Evolutionary conservation across 352 stramenopile genomes (phyloP), one percentile per base, ranked within the genome.

Genomic region (Peronosclerospora sorghi): DNA sequence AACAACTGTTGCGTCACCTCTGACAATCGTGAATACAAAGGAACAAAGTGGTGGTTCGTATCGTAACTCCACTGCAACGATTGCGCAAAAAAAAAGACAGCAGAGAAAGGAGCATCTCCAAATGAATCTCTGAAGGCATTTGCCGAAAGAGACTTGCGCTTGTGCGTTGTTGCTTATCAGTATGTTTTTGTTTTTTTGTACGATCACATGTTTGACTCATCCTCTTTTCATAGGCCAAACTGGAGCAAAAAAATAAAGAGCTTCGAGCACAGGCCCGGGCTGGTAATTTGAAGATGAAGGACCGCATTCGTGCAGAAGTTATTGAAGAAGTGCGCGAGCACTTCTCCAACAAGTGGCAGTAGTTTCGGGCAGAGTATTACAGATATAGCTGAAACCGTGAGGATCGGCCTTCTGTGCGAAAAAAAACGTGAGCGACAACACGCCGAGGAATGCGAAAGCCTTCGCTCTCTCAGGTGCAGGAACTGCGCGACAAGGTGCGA

Each of bases 291-390:
- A 41, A 78, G 45, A 67, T 79, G 41, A 68, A 83, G 45, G 59
- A 83, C 15, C 57, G 60, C 18, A 73, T 83, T 46, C 69, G 75
- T 6, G 58, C 57, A 2, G 69, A 82, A 37, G 69, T 86, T 15
- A 73, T 67, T 17, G 73, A 69, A n/a, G 71, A 84, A 54, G 83
- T 83, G 74, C 67, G 63, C 9, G 50, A 73, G 32, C 73, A 83
- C 32, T 57, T 83, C 24, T 62, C 80, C 52, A 69, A 81, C 17
- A 81, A 83, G 50, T 67, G 71, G 19, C 42, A 51, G 1, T 63
- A 78, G 38, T 83, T 78, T 41, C 56, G 66, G 42, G 54, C 47
- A 5, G 82, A 73, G n/a, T n/a, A n/a, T n/a, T n/a, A n/a, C n/a
- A n/a, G n/a, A 19, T 52, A 66, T 21, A 52, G 43, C 9, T 37